Percentiles rank a stretch among this genome's conserved stretches.
These are phyloP conservation scores for Hypoxylon rubiginosum DNA, from an alignment of 2,329 filamentous ascomycete genomes.

Conservation along the genomic window DNA sequence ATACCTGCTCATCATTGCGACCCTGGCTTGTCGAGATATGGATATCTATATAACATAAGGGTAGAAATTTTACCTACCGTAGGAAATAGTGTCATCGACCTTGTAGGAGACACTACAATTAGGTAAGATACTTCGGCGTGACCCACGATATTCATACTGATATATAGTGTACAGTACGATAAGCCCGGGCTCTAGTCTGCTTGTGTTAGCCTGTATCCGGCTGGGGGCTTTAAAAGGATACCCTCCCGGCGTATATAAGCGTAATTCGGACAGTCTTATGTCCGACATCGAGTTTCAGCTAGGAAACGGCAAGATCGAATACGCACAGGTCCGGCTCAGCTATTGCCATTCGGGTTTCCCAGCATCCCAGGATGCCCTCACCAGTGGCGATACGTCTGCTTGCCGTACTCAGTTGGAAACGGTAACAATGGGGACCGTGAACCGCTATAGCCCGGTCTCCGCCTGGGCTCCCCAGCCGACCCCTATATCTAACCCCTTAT, in stretches of 20 bases:
- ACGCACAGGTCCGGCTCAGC: conserved; percentile 64
- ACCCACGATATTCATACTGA: conserved; percentile 28
- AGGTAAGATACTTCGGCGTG: conserved; percentile 21
- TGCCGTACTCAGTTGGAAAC: conserved; percentile 67
- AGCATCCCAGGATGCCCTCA: conserved; percentile 45
- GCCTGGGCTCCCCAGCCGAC: conserved; percentile 64
- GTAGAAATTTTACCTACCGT: conserved; percentile 60
- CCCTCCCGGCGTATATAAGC: conserved; percentile 48
- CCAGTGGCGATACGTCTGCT: conserved; percentile 53
- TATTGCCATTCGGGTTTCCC: conserved; percentile 71
- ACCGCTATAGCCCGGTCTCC: conserved; percentile 62
- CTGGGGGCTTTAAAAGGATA: conserved; percentile 48
- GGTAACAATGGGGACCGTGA: conserved; percentile 64
- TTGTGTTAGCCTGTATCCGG: conserved; percentile 64
- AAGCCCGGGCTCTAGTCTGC: conserved; percentile 58
- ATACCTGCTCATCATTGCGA: conserved; percentile 43
- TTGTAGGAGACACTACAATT: conserved; percentile 55
- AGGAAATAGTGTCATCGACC: conserved; percentile 59
- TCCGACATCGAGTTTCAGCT: conserved; percentile 70
- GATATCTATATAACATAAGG: conserved; percentile 63
- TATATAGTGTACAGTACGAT: conserved; percentile 54
- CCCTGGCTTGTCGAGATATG: conserved; percentile 54
- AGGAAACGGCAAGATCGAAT: conserved; percentile 62
- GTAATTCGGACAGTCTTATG: conserved; percentile 68
- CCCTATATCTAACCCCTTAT: conserved; percentile 56